Base-by-base conservation (phyloP, 2,329 filamentous ascomycete species). In the Atkinsonella texensis region DNA sequence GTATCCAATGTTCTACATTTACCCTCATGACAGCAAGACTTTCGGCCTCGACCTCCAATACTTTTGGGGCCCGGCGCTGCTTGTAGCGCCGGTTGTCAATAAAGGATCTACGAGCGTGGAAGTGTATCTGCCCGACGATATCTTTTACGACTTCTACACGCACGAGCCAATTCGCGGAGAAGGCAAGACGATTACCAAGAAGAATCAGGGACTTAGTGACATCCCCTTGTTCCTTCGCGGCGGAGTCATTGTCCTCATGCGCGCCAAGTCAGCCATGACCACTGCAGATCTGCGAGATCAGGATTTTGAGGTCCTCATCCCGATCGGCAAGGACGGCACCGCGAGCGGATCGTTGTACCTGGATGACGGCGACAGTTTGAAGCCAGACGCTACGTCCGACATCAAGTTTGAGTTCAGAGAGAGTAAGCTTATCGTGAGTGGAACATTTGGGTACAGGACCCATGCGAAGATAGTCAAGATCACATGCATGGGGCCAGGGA, bases 341-440 rank as follows among this genome's bases (percentile, higher is more conserved):
- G 87, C 87, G 0, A 64, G 60, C 1, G 87, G 87, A 0, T 69
- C 70, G 32, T 69, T 91, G 53, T 90, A 89, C 62, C 68, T 90
- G 9, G 87, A 91, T 58, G 87, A 91, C 55, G 87, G 87, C 10
- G 79, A 81, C 55, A 81, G 75, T 28, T 59, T 88, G 47, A n/a
- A 39, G 20, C 49, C 49, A 18, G 38, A 38, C 12, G 40, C 35
- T 6, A 46, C 15, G 1, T 52, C 50, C 8, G 20, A 42, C 1
- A 54, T 54, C 46, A 63, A 70, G 13, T 86, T 89, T 59, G 57
- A 62, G 15, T 89, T 79, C 61, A 67, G 72, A 39, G 62, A 71
- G 7, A 74, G 76, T 38, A 67, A 67, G 52, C 70, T 85, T 20
- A 65, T 55, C 0, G 68, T 72, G 80, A 1, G 63, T 57, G 2